These are phyloP conservation scores for Euphorbia tirucalli DNA, from an alignment of 345 rosid genomes.

Conservation along the genomic window DNA sequence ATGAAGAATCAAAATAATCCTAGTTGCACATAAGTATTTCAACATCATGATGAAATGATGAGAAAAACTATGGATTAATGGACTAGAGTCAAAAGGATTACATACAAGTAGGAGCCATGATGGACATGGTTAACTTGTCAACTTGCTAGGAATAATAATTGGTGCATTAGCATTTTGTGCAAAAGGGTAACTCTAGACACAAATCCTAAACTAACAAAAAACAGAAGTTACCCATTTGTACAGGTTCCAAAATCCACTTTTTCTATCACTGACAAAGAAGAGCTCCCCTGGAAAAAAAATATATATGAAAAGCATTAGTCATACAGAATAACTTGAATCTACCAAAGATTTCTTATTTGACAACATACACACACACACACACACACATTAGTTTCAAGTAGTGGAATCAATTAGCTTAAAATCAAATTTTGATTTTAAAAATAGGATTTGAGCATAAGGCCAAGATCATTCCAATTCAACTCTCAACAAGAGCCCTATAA, in stretches of 20 bases:
- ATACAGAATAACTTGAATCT: slow-evolving; percentile 1
- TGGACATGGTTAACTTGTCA: not conserved
- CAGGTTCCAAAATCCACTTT: slow-evolving; percentile 89
- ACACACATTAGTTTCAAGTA: too few species aligned
- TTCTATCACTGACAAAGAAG: slow-evolving; percentile 71
- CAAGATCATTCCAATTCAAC: not conserved
- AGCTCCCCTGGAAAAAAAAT: slow-evolving; percentile 99
- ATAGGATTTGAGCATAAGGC: not conserved
- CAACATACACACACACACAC: too few species aligned
- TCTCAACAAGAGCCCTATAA: not conserved
- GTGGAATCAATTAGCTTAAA: too few species aligned
- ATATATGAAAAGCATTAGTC: slow-evolving; percentile 10
- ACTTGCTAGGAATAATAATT: not conserved
- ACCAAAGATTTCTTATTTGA: slow-evolving; percentile 2
- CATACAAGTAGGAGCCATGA: not conserved
- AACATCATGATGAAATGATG: not conserved
- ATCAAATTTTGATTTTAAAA: not conserved
- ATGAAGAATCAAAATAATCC: too few species aligned
- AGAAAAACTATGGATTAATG: not conserved
- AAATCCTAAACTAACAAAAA: not conserved
- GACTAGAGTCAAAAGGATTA: not conserved
- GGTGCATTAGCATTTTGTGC: not conserved
- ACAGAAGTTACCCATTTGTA: slow-evolving; percentile 74
- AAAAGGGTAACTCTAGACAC: not conserved
- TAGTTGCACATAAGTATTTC: too few species aligned